A percentile compares a stretch with the other conserved stretches of the same genome.
Evolutionary conservation across 768 basidiomycete genomes (phyloP).

Genomic region (Strobilomyces confusus): DNA sequence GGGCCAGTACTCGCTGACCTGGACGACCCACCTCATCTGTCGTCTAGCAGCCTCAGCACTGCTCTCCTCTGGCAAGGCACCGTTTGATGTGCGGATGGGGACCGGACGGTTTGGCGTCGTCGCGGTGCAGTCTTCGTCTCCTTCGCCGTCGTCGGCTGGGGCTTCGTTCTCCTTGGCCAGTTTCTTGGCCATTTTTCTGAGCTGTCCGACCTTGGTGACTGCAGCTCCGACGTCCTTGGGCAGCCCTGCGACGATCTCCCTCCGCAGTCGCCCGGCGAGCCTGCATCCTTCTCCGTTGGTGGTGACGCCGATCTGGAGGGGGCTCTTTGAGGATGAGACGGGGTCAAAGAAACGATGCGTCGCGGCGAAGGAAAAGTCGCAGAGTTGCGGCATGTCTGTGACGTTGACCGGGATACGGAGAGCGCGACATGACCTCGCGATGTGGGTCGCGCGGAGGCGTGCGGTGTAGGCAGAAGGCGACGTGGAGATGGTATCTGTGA

Average conservation of each 20-base stretch:
- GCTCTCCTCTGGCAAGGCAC: constrained; percentile 30
- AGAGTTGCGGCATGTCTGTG: constrained; percentile 82
- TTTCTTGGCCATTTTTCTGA: constrained; percentile 55
- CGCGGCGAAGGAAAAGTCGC: constrained; percentile 86
- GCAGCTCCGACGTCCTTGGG: constrained; percentile 72
- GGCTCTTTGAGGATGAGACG: constrained; percentile 39
- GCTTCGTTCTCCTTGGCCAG: constrained; percentile 6
- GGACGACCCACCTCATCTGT: constrained; percentile 89
- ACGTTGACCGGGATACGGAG: constrained; percentile 76
- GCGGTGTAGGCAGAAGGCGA: constrained; percentile 33
- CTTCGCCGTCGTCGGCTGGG: constrained; percentile 37
- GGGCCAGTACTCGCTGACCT: constrained; percentile 96
- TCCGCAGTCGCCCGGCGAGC: constrained; percentile 69
- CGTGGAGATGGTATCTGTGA: constrained; percentile 72
- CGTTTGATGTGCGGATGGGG: constrained; percentile 30
- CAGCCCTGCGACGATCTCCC: constrained; percentile 77
- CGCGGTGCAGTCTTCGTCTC: constrained; percentile 50
- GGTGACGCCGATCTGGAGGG: constrained; percentile 77
- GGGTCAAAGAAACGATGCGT: constrained; percentile 74
- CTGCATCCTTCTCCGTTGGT: constrained; percentile 93
- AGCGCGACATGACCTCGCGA: constrained; percentile 52
- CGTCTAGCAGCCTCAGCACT: constrained; percentile 48
- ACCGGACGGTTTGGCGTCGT: constrained; percentile 71
- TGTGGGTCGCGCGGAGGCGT: constrained; percentile 49
- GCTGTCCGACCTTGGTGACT: constrained; percentile 64